Base-by-base conservation (phyloP, 2,329 filamentous ascomycete species). In the Aspergillus novoparasiticus region DNA sequence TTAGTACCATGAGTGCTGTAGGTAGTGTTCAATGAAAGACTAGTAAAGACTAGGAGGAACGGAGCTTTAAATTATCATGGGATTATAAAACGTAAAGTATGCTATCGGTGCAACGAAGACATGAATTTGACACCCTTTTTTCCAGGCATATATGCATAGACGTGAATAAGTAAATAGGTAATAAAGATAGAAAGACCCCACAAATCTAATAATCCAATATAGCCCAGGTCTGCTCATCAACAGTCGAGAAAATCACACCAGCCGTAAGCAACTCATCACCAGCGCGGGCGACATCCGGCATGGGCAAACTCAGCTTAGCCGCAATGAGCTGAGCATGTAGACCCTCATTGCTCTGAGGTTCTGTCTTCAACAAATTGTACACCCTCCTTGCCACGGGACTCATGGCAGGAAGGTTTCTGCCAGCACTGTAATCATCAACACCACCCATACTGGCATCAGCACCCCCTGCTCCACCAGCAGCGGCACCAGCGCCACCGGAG, bases 181-280 rank as follows among this genome's bases (percentile, higher is more conserved):
- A 21, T 51, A 32, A 51, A 14, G 9, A 51, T 11, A 14, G 19
- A 21, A 26, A n/a, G 30, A 26, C 51, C 14, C 32, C 51, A 10
- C 4, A 39, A 60, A 30, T 36, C 53, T 69, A 70, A 48, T 63
- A 87, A 63, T 96, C 92, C 64, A 97, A 82, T 66, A 96, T 83
- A 50, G 93, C 92, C 90, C 92, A 98, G 0, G 94, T 98, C 78
- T 92, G 86, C 73, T 98, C 94, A 79, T 98, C 93, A 61, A 96
- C 86, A 11, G 96, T 99, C 32, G 93, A 92, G 80, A 93, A 99
- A 68, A 97, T 92, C 70, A 92, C 75, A 34, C 93, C 92, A 60
- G 87, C 80, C 2, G 83, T 83, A 50, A 93, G 78, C 73, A 99
- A 79, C 79, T 98, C 93, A 71, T 97, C 92, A 11, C 91, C 88